phyloP scores from a whole-genome alignment of 2,329 filamentous ascomycete genomes.

The Bimuria novae-zelandiae region DNA sequence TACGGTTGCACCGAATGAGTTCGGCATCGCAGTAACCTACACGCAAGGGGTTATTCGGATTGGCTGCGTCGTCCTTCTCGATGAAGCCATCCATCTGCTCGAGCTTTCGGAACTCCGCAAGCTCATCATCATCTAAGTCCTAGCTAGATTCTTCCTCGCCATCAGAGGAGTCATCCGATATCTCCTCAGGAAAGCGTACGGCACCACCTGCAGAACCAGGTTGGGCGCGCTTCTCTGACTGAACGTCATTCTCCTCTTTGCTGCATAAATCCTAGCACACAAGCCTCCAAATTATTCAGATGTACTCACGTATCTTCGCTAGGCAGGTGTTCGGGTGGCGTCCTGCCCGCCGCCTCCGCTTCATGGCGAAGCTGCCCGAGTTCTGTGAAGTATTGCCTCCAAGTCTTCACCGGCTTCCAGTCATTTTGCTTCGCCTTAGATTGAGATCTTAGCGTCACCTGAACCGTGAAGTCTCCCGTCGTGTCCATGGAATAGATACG shows the following conservation, averaged over 20 bases:
- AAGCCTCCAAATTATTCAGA: not conserved
- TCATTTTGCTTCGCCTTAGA: not conserved
- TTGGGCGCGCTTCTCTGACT: not conserved
- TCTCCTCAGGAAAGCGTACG: not conserved
- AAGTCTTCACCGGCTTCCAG: not conserved
- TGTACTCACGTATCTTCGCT: not conserved
- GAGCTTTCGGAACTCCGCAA: not conserved
- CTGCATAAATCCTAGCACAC: not conserved
- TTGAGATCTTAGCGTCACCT: not conserved
- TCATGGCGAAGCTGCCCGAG: no score
- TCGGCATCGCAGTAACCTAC: slow-evolving; percentile 7
- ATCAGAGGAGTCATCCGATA: not conserved
- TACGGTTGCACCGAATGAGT: not conserved
- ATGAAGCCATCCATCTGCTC: not conserved
- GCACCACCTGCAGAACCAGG: not conserved
- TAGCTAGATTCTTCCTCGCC: not conserved
- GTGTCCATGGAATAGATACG: not conserved
- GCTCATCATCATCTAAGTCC: not conserved
- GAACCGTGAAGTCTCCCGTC: not conserved
- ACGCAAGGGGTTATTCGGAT: not conserved
- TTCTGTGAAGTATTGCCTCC: not conserved
- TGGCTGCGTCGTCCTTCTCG: not conserved
- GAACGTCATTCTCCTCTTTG: not conserved
- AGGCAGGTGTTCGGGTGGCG: not conserved
- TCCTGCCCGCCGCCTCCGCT: not conserved